Base-by-base conservation (phyloP, 768 basidiomycete genomes). In the Panus rudis region DNA sequence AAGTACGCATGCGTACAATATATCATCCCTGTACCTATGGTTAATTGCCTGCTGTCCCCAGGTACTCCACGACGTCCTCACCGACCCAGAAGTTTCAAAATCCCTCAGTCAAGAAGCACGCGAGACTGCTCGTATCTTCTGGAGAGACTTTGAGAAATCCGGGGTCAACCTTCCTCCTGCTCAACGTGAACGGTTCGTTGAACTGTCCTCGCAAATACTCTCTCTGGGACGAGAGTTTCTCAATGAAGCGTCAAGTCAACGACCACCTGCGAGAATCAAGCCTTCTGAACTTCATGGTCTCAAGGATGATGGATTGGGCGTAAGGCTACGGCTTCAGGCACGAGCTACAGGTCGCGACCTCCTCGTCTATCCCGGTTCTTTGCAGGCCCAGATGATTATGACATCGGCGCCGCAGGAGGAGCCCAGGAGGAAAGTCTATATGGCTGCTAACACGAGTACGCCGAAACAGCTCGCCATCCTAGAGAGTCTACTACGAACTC, bases 91-190 rank as follows among this genome's bases (percentile, higher is more conserved):
- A 19, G 73, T 91, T 28, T 74, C 82, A 23, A 68, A 73, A 39
- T 77, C 78, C 1, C 72, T 90, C 40, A 75, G 72, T 39, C 76
- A 75, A 11, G 89, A 91, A 57, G 89, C 84, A n/a, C 67, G 77
- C 42, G 79, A 84, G 51, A 92, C 93, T 5, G 92, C 96, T 22
- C 72, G 87, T 19, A 93, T 93, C 47, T 98, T 98, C 64, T 84
- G 91, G 76, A 76, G 86, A 37, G 96, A 98, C 70, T 99, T 99
- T 63, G 90, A 96, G 59, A 92, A 92, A 62, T 98, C 93, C 12
- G 94, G 91, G 7, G 93, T 98, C 49, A 76, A 93, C 59, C 73
- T 99, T 11, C 84, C 91, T 8, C 76, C 83, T 0, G 71, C 70
- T 8, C 72, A 91, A 52, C 78, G 96, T 30, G 70, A 78, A 26